phyloP scores from a whole-genome alignment of 2,329 filamentous ascomycete genomes.

The Aspergillus sp. region DNA sequence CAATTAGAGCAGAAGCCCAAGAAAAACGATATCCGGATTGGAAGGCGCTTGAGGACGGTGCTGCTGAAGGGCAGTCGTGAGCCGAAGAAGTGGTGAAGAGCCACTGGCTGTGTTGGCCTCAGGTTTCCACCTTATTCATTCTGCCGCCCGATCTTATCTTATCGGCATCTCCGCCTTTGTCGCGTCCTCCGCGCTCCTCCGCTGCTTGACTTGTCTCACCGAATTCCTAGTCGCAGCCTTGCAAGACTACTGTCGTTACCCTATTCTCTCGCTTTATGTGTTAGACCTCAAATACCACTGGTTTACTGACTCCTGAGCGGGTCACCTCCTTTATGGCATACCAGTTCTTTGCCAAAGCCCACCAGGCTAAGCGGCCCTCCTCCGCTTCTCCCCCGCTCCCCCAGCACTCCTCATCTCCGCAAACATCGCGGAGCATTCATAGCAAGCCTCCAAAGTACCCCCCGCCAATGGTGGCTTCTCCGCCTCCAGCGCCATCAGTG shows the following conservation, averaged over 20 bases:
- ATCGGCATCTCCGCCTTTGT: slow-evolving; percentile 38
- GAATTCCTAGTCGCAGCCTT: background rate
- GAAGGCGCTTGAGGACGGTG: background rate
- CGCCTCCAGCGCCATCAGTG: slow-evolving; percentile 23
- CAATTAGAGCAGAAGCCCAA: background rate
- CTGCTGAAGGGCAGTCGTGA: background rate
- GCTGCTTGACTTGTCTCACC: slow-evolving; percentile 1
- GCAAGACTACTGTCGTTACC: background rate
- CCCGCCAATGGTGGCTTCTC: slow-evolving; percentile 28
- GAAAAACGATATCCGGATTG: background rate
- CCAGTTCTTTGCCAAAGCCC: slow-evolving; percentile 38
- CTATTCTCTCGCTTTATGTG: background rate
- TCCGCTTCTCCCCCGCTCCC: slow-evolving; percentile 24
- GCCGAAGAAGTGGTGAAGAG: slow-evolving; percentile 9
- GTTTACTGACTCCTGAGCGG: background rate
- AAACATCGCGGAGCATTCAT: slow-evolving; percentile 16
- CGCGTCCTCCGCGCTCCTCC: slow-evolving; percentile 6
- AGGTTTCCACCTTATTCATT: slow-evolving; percentile 11
- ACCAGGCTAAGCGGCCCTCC: slow-evolving; percentile 23
- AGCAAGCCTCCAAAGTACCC: slow-evolving; percentile 31
- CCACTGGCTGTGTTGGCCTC: slow-evolving; percentile 9
- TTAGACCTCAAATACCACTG: background rate
- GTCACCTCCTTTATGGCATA: slow-evolving; percentile 30
- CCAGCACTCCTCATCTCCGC: slow-evolving; percentile 16
- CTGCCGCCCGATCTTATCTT: slow-evolving; percentile 31